Percentiles rank a stretch among this genome's conserved stretches.
Conservation (phyloP, 345 rosid genomes). For the Eucalyptus tenuipes region DNA sequence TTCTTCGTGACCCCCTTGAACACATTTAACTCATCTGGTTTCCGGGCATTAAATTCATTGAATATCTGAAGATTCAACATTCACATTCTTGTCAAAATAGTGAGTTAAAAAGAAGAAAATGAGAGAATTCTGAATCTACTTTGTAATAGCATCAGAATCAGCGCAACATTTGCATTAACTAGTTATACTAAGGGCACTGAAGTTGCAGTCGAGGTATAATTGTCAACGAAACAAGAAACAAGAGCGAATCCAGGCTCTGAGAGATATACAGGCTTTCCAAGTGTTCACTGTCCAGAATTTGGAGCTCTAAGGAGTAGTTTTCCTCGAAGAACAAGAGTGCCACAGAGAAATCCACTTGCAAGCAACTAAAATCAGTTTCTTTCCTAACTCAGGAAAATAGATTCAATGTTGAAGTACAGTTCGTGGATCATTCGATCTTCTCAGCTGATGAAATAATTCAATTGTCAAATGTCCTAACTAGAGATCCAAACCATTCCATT, state of each 20-base stretch:
- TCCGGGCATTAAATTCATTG: constrained; percentile 91
- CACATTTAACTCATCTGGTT: constrained; percentile 80
- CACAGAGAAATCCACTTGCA: neutral
- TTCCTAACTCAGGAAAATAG: neutral
- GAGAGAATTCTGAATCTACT: neutral
- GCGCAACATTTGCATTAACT: neutral
- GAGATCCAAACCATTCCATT: neutral
- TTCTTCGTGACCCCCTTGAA: constrained; percentile 66
- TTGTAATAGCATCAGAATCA: neutral
- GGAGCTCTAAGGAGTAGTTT: neutral
- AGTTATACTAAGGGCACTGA: neutral
- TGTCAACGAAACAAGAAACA: neutral
- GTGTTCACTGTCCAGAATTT: neutral
- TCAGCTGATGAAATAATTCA: neutral
- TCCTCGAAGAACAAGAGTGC: neutral
- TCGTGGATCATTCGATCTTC: neutral
- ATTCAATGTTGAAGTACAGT: neutral
- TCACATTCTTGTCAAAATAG: neutral
- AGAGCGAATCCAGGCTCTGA: neutral
- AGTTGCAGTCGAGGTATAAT: neutral
- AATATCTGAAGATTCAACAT: constrained; percentile 39
- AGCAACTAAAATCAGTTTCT: neutral
- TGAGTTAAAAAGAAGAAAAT: neutral
- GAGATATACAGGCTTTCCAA: neutral
- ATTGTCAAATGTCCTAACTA: neutral